phyloP scores from a whole-genome alignment of 257 asterid species.

The Linaria vulgaris region DNA sequence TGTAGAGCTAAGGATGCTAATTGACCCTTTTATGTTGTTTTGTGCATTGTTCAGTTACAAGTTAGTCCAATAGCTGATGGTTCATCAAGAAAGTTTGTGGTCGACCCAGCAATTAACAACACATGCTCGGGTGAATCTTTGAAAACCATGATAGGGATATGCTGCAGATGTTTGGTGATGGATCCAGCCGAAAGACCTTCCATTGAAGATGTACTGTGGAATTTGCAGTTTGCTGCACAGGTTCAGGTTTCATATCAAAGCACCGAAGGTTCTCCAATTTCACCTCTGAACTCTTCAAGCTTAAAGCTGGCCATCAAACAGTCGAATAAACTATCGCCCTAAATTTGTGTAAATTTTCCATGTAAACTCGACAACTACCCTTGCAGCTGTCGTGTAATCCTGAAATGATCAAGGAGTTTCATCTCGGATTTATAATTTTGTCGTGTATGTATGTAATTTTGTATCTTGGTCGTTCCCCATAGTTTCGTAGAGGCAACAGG shows the following conservation, averaged over 20 bases:
- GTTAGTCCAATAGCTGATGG: slow-evolving; percentile 49
- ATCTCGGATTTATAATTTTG: too few relatives aligned
- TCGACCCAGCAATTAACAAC: slow-evolving; percentile 49
- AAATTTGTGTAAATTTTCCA: too few relatives aligned
- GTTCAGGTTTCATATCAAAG: slow-evolving; percentile 74
- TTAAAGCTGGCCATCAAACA: slow-evolving; percentile 39
- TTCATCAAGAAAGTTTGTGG: slow-evolving; percentile 47
- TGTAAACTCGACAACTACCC: too few relatives aligned
- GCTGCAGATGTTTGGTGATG: slow-evolving; percentile 69
- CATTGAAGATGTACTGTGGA: slow-evolving; percentile 85
- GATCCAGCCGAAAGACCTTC: slow-evolving; percentile 78
- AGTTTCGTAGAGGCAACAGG: too few relatives aligned
- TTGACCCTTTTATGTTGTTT: background rate
- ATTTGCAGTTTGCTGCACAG: slow-evolving; percentile 91
- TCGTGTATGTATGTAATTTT: too few relatives aligned
- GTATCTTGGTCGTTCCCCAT: too few relatives aligned
- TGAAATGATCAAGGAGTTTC: too few relatives aligned
- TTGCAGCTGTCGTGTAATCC: too few relatives aligned
- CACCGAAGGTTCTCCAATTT: slow-evolving; percentile 73
- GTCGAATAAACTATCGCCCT: background rate
- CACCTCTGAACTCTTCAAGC: slow-evolving; percentile 50
- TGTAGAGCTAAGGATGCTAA: too few relatives aligned
- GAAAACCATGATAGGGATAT: slow-evolving; percentile 63
- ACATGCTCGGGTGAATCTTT: slow-evolving; percentile 64
- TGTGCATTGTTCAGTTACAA: slow-evolving; percentile 46